A percentile compares a stretch with the other conserved stretches of the same genome.
phyloP scores from a whole-genome alignment of 2,329 filamentous ascomycete genomes.

The Trichophyton simii region DNA sequence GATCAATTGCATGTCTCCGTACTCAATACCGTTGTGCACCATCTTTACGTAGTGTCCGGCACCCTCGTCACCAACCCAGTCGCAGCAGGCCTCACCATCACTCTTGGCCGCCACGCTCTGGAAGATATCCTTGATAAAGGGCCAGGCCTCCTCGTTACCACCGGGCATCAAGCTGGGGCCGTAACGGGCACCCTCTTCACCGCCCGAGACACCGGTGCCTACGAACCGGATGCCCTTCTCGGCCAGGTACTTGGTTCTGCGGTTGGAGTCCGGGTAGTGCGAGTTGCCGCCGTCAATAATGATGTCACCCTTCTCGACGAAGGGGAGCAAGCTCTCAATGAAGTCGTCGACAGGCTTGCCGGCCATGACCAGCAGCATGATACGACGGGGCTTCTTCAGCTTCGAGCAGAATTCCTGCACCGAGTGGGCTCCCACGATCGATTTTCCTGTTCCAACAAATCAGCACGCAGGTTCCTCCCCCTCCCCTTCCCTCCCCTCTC shows the following conservation, averaged over 20 bases:
- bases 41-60: conserved; percentile 99
- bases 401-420: conserved; percentile 90
- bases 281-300: conserved; percentile 99
- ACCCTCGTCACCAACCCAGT: conserved; percentile 99
- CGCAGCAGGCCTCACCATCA: conserved; percentile 93
- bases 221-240: conserved; percentile 89
- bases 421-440: conserved; percentile 83
- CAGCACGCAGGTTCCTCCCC: not conserved
- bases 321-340: conserved; percentile 85
- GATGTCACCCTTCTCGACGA: conserved; percentile 79
- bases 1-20: conserved; percentile 99
- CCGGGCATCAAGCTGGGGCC: conserved; percentile 97
- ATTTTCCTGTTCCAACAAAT: conserved; percentile 52
- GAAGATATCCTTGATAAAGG: conserved; percentile 97
- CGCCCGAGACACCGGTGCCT: conserved; percentile 93
- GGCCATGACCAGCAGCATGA: conserved; percentile 99
- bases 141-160: conserved; percentile 97
- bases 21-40: conserved; percentile 99
- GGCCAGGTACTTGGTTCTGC: conserved; percentile 78
- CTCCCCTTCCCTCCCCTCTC: too few species aligned
- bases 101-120: conserved; percentile 96
- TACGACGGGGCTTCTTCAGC: conserved; percentile 90
- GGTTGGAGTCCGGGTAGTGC: conserved; percentile 98
- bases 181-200: conserved; percentile 97
- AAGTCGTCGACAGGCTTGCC: conserved; percentile 97